These are phyloP conservation scores for Aspergillus funiculosus DNA, from an alignment of 495 filamentous ascomycete species.

Conservation along the genomic window DNA sequence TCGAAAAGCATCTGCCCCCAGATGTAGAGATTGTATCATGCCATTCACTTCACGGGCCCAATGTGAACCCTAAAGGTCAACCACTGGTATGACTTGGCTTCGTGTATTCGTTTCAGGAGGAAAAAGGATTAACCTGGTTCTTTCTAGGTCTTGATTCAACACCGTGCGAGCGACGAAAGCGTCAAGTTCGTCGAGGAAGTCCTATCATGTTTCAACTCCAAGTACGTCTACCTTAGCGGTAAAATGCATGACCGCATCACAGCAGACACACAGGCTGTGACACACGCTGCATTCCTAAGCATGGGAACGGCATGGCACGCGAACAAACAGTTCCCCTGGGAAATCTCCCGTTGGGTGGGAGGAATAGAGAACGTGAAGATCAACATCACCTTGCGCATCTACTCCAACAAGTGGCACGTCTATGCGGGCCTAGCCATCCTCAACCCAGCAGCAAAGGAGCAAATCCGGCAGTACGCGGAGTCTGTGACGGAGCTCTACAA, in stretches of 20 bases:
- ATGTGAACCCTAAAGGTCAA: conserved; percentile 78
- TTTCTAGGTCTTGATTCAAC: conserved; percentile 73
- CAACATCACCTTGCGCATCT: conserved; percentile 94
- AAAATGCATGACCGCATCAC: conserved; percentile 92
- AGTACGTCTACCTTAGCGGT: conserved; percentile 79
- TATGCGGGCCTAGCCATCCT: conserved; percentile 96
- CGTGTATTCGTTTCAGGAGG: background rate
- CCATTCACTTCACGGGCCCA: conserved; percentile 93
- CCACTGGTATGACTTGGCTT: conserved; percentile 57
- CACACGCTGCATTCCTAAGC: conserved; percentile 90
- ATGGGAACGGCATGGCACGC: conserved; percentile 98
- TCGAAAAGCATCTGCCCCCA: conserved; percentile 77
- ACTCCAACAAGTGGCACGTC: conserved; percentile 98
- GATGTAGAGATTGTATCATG: conserved; percentile 95
- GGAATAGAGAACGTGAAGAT: conserved; percentile 99
- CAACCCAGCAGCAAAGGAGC: conserved; percentile 82
- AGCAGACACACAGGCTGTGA: conserved; percentile 95
- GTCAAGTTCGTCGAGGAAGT: conserved; percentile 73
- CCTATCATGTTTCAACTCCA: conserved; percentile 73
- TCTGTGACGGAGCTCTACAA: conserved; percentile 94
- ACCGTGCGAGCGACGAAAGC: conserved; percentile 73
- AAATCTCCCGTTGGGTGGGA: conserved; percentile 83
- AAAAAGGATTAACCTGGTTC: conserved; percentile 13
- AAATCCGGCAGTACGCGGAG: conserved; percentile 89
- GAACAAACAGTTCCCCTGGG: conserved; percentile 93